phyloP scores from a whole-genome alignment of 2,329 filamentous ascomycete species.

The Colletotrichum lindemuthianum region DNA sequence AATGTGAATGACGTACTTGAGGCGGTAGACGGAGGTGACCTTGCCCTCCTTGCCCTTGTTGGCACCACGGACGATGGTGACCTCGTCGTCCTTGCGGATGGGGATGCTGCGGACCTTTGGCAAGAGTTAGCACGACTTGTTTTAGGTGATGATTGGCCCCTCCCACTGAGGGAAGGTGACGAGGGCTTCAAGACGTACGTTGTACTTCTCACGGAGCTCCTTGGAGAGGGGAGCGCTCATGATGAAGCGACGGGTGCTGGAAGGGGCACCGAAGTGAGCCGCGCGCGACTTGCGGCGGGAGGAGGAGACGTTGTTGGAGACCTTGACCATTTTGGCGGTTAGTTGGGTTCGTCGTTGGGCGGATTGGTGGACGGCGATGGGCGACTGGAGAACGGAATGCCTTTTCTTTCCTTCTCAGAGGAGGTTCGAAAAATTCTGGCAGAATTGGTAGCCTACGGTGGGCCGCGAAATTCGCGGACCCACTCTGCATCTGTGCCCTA shows the following conservation, averaged over 20 bases:
- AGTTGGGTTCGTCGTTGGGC: conserved; percentile 33
- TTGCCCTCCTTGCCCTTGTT: conserved; percentile 99
- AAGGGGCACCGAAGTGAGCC: conserved; percentile 96
- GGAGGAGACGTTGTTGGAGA: conserved; percentile 75
- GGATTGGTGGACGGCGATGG: conserved; percentile 24
- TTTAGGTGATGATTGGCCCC: neutral
- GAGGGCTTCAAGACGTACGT: conserved; percentile 68
- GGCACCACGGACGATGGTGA: conserved; percentile 88
- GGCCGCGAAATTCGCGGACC: neutral
- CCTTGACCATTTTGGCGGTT: conserved; percentile 73
- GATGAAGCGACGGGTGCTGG: conserved; percentile 92
- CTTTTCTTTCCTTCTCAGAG: too few relatives aligned
- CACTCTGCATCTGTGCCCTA: conserved; percentile 15
- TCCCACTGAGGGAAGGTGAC: too few relatives aligned
- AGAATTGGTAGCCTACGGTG: neutral
- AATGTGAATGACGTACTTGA: conserved; percentile 97
- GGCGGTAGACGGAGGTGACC: conserved; percentile 96
- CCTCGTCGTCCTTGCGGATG: conserved; percentile 97
- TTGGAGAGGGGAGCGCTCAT: conserved; percentile 97
- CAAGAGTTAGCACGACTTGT: neutral
- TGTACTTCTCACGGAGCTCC: conserved; percentile 99
- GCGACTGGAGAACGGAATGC: conserved; percentile 1
- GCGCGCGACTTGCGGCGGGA: conserved; percentile 99
- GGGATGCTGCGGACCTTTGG: conserved; percentile 90
- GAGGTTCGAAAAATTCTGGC: neutral